Evolutionary conservation across 1,284 basidiomycete species (phyloP).

Genomic region (Heliocybe sulcata): DNA sequence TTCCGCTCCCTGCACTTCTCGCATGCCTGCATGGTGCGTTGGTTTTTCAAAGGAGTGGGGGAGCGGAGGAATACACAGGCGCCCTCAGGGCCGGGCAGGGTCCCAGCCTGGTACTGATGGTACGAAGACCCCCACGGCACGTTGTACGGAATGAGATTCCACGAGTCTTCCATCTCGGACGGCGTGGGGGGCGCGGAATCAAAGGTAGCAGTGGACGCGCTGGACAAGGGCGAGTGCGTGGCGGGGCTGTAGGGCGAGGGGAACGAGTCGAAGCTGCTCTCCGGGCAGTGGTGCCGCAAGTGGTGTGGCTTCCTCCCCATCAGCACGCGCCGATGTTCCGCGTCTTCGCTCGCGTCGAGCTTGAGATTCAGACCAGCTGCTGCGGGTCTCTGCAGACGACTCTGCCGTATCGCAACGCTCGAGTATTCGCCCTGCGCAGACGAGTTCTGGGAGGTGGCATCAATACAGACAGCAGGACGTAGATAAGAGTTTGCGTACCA

Average conservation of each 20-base stretch:
- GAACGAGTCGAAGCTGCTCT: conserved; percentile 8
- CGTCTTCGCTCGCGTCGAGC: not conserved
- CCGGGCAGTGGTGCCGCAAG: not conserved
- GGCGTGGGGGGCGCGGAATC: conserved; percentile 8
- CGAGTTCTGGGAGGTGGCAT: too few species aligned
- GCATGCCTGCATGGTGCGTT: conserved; percentile 33
- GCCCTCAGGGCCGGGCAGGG: conserved; percentile 33
- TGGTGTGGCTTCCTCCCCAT: not conserved
- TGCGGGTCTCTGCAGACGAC: conserved; percentile 1
- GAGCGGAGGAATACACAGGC: conserved; percentile 33
- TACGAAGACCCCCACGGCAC: conserved; percentile 33
- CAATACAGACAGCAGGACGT: too few species aligned
- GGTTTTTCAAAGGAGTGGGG: conserved; percentile 32
- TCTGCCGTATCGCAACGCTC: too few species aligned
- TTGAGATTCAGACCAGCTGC: not conserved
- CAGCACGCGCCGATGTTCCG: not conserved
- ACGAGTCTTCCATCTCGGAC: conserved; percentile 23
- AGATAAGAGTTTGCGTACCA: too few species aligned
- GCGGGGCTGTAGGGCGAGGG: conserved; percentile 9
- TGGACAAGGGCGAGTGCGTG: not conserved
- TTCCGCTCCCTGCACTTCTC: conserved; percentile 37
- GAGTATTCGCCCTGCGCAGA: too few species aligned
- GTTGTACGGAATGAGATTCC: conserved; percentile 35
- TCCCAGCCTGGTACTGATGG: conserved; percentile 27
- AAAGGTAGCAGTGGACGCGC: not conserved